Base-by-base conservation (phyloP, 1,284 basidiomycete species). In the Meira miltonrushii region DNA sequence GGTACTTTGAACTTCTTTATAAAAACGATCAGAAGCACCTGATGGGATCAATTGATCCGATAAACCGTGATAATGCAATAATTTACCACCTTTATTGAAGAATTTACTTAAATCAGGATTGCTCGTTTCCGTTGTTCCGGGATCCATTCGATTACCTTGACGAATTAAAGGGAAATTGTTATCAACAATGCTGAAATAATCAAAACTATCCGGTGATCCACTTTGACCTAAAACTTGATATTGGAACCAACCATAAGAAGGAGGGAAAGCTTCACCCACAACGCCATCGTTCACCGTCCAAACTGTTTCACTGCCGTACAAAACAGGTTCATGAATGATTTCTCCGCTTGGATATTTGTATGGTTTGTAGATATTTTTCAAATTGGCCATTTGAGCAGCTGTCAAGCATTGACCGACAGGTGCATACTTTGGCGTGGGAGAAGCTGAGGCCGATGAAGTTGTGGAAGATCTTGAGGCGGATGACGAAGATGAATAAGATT, bases 11-110 rank as follows among this genome's bases (percentile, higher is more conserved):
- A 81, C 75, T 46, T 69, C 69, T 54, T 80, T 72, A 65, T 81
- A 80, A 64, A 79, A 75, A 39, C 72, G 70, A 44, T 79, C 71
- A 12, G 78, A 74, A 52, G 77, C 78, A 11, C 74, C 77, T 0
- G 80, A 76, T 8, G 80, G 67, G 61, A 82, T 80, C 39, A 79
- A 62, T 68, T 78, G 69, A 52, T 78, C 75, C 4, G 68, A 64
- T 57, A 69, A 72, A 17, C 73, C 70, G 54, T 79, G 75, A 53
- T 78, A 80, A 48, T 79, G 78, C 38, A 77, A 58, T 9, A 79
- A 67, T 66, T 77, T 79, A 43, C 67, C 77, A n/a, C 63, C 55
- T 0, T 61, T 54, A 9, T 67, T 64, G 13, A 74, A 74, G 65
- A 75, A 80, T 1, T 68, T 61, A 1, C 61, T 68, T 44, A 79